Evolutionary conservation across 768 basidiomycete genomes (phyloP).

Genomic region (Fomitopsis serialis): DNA sequence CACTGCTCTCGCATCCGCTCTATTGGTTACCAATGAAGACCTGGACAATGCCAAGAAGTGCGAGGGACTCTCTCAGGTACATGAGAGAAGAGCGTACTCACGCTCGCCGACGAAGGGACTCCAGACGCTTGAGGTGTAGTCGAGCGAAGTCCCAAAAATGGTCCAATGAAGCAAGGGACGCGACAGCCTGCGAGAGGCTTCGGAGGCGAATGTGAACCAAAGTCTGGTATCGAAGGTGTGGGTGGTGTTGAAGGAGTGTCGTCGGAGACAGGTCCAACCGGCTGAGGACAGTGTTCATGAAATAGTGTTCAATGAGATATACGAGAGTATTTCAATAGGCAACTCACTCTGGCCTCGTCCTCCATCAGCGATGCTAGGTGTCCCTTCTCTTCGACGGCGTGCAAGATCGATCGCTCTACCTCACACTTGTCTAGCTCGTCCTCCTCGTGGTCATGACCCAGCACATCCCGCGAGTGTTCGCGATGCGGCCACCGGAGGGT

Average conservation of each 20-base stretch:
- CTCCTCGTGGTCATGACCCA: constrained; percentile 59
- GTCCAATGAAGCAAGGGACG: constrained; percentile 65
- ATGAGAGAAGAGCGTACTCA: constrained; percentile 39
- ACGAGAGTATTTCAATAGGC: neutral
- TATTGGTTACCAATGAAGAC: constrained; percentile 57
- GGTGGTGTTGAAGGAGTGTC: constrained; percentile 4
- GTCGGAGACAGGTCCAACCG: neutral
- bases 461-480: constrained; percentile 65
- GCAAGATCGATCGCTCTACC: constrained; percentile 40
- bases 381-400: constrained; percentile 32
- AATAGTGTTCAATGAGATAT: no score
- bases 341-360: constrained; percentile 31
- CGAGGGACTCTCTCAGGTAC: constrained; percentile 49
- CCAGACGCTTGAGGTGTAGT: constrained; percentile 45
- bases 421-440: constrained; percentile 39
- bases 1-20: constrained; percentile 10
- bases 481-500: constrained; percentile 50
- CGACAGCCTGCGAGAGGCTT: constrained; percentile 26
- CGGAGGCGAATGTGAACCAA: constrained; percentile 30
- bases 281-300: constrained; percentile 11
- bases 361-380: constrained; percentile 22
- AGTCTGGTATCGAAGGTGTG: constrained; percentile 11
- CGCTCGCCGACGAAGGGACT: constrained; percentile 36
- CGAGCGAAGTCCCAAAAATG: constrained; percentile 76
- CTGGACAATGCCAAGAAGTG: constrained; percentile 70